Conservation (phyloP, 2,329 filamentous ascomycete species). For the Diaporthe citriasiana region DNA sequence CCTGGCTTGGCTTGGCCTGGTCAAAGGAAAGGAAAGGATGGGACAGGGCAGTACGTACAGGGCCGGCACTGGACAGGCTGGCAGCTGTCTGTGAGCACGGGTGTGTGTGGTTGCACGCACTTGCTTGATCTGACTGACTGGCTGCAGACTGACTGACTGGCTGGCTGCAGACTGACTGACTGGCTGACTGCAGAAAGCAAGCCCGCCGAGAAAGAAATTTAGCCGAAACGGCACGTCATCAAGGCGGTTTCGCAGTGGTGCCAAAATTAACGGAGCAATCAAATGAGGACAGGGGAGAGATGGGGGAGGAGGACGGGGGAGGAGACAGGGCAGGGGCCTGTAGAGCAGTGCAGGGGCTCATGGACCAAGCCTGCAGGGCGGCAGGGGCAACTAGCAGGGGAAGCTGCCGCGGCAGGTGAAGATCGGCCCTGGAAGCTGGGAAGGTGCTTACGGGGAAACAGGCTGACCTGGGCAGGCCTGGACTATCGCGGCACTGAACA, state of each 20-base stretch:
- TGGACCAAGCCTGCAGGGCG: conserved; percentile 5
- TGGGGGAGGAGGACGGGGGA: background rate
- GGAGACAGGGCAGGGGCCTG: background rate
- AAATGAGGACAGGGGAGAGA: conserved; percentile 24
- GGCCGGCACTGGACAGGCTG: background rate
- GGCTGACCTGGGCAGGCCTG: background rate
- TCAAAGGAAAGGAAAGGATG: conserved; percentile 15
- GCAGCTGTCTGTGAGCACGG: background rate
- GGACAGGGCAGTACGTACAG: no score
- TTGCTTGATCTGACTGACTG: background rate
- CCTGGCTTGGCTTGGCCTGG: background rate
- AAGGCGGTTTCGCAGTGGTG: conserved; percentile 37
- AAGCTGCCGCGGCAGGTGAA: conserved; percentile 19
- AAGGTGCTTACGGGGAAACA: conserved; percentile 26
- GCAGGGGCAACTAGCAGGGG: background rate
- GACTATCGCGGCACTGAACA: background rate
- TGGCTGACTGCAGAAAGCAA: background rate
- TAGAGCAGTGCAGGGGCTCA: background rate
- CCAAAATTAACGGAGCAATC: conserved; percentile 35
- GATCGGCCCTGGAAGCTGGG: conserved; percentile 19
- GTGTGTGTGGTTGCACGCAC: background rate
- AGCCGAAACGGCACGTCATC: conserved; percentile 43
- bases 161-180: background rate
- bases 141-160: background rate
- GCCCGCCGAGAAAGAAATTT: conserved; percentile 33